These are phyloP conservation scores for Calonectria honghensis DNA, from an alignment of 2,329 filamentous ascomycete species.

Conservation along the genomic window DNA sequence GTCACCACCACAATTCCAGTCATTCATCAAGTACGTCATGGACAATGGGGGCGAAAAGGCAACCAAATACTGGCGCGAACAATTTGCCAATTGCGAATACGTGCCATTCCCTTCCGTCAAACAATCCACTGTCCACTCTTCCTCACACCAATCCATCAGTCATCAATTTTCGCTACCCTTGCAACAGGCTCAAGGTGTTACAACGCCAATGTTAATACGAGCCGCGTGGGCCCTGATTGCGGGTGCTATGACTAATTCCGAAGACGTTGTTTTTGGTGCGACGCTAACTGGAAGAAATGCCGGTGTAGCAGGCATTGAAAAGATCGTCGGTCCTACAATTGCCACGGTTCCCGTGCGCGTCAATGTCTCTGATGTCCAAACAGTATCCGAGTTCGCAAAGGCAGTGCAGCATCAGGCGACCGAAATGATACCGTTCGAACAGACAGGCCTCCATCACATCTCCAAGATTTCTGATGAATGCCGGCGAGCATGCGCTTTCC, in stretches of 20 bases:
- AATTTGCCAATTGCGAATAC: neutral
- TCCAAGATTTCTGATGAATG: neutral
- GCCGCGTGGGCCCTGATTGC: conserved; percentile 56
- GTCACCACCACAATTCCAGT: conserved; percentile 9
- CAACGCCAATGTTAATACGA: conserved; percentile 45
- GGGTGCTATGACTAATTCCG: conserved; percentile 39
- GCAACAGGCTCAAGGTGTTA: neutral
- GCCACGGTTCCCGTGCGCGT: neutral
- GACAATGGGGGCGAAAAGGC: neutral
- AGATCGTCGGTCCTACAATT: neutral
- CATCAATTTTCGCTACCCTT: conserved; percentile 1
- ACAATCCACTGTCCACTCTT: conserved; percentile 2
- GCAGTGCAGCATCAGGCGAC: too few species aligned
- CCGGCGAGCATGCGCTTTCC: too few species aligned
- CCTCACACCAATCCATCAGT: conserved; percentile 15
- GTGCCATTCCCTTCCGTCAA: conserved; percentile 31
- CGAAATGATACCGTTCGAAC: too few species aligned
- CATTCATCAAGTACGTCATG: conserved; percentile 32
- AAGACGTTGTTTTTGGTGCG: neutral
- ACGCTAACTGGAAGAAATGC: neutral
- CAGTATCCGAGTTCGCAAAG: too few species aligned
- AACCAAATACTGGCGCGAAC: conserved; percentile 31
- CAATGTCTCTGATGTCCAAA: neutral
- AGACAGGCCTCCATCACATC: too few species aligned
- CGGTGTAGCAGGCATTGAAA: neutral